Conservation (phyloP, 2,329 filamentous ascomycete genomes). For the Botrytis cinerea region DNA sequence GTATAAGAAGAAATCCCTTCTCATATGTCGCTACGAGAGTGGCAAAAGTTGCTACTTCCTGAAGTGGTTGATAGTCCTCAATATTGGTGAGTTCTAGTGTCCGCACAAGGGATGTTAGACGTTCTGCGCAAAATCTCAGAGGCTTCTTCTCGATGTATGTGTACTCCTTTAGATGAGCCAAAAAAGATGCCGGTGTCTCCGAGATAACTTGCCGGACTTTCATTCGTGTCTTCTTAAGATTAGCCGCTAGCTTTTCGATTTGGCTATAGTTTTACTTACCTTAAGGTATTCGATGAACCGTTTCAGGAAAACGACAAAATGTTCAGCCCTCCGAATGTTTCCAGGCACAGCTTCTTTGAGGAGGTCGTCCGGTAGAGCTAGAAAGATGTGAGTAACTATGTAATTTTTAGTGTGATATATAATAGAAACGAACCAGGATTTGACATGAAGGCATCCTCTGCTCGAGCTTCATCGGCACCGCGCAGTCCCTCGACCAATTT, state of each 20-base stretch:
- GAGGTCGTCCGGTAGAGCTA: conserved; percentile 84
- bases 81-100: conserved; percentile 96
- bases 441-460: conserved; percentile 96
- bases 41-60: conserved; percentile 97
- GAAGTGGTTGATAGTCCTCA: conserved; percentile 93
- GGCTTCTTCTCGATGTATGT: conserved; percentile 99
- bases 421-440: conserved; percentile 60
- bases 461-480: conserved; percentile 82
- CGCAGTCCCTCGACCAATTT: conserved; percentile 91
- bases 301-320: conserved; percentile 93
- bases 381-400: conserved; percentile 25
- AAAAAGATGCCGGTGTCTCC: conserved; percentile 91
- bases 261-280: conserved; percentile 42
- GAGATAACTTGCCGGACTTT: conserved; percentile 97
- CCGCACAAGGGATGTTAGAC: conserved; percentile 88
- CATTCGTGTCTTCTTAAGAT: conserved; percentile 75
- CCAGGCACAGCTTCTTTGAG: conserved; percentile 95
- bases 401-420: neutral
- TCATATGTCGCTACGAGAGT: conserved; percentile 96
- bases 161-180: conserved; percentile 88
- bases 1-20: conserved; percentile 89
- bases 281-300: conserved; percentile 97
- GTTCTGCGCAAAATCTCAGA: conserved; percentile 89
- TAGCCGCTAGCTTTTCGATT: conserved; percentile 22
- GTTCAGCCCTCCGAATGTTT: conserved; percentile 92